Conservation (phyloP, 164 flowering plant genomes). For the Berberis vulgaris region DNA sequence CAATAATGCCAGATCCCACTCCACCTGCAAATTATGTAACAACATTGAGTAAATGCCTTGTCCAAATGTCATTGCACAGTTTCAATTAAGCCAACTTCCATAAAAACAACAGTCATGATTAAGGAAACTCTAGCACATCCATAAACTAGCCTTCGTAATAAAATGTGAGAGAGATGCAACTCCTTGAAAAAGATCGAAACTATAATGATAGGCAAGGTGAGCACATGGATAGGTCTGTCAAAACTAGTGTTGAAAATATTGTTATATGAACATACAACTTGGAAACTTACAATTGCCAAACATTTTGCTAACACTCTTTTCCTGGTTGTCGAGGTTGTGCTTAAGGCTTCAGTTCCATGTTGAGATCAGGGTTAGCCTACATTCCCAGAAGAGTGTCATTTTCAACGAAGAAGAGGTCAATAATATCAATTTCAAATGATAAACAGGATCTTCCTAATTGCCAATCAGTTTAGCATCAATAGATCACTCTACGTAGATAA, state of each 20-base stretch:
- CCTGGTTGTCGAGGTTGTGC: slow-evolving; percentile 99
- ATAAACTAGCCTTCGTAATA: too few species aligned
- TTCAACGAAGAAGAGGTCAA: not conserved
- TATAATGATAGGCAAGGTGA: too few species aligned
- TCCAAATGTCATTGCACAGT: not conserved
- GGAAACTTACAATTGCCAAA: slow-evolving; percentile 84
- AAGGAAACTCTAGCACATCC: too few species aligned
- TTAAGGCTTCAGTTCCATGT: slow-evolving; percentile 88
- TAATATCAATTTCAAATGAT: not conserved
- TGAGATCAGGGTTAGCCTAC: slow-evolving; percentile 95
- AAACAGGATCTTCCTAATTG: not conserved
- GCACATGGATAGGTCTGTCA: too few species aligned
- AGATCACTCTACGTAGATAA: too few species aligned
- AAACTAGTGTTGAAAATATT: too few species aligned
- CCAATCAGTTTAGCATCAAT: too few species aligned
- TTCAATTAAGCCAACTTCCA: not conserved
- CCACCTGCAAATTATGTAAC: slow-evolving; percentile 46
- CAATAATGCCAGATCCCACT: slow-evolving; percentile 99
- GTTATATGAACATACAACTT: too few species aligned
- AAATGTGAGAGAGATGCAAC: too few species aligned
- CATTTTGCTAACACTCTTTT: slow-evolving; percentile 99
- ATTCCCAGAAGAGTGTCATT: not conserved
- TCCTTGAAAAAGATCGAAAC: too few species aligned
- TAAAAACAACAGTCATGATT: too few species aligned
- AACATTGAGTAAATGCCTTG: slow-evolving; percentile 1